Evolutionary conservation across 1,139 yeast genomes (phyloP).

Genomic region (Geotrichum cucujoidarum): DNA sequence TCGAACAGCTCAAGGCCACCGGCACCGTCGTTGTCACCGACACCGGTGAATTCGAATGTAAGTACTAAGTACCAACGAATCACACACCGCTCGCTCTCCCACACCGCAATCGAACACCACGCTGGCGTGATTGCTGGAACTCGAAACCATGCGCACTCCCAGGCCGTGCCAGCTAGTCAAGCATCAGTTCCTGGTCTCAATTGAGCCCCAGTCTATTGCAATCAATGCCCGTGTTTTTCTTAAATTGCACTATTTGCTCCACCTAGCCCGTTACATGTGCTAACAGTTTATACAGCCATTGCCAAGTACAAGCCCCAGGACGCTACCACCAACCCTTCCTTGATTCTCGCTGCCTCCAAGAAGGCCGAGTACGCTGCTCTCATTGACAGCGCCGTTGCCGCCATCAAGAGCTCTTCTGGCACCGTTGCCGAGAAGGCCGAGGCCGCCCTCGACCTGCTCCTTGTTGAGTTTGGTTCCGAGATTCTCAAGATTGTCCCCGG

Average conservation of each 20-base stretch:
- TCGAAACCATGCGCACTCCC: too few relatives aligned
- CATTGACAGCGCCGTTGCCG: slow-evolving; percentile 85
- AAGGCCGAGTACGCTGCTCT: slow-evolving; percentile 84
- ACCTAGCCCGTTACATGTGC: too few relatives aligned
- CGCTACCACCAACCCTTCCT: slow-evolving; percentile 98
- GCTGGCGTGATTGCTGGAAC: too few relatives aligned
- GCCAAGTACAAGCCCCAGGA: slow-evolving; percentile 98
- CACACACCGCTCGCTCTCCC: not conserved
- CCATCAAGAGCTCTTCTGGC: slow-evolving; percentile 56
- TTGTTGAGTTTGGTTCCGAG: slow-evolving; percentile 94
- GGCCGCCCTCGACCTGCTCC: slow-evolving; percentile 82
- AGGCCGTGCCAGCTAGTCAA: too few relatives aligned
- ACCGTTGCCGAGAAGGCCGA: slow-evolving; percentile 59
- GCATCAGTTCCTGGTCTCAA: not conserved
- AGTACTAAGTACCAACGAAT: slow-evolving; percentile 21
- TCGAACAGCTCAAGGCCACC: slow-evolving; percentile 89
- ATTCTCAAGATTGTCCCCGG: slow-evolving; percentile 96
- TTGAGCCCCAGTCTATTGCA: not conserved
- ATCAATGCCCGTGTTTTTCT: too few relatives aligned
- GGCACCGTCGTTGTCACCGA: slow-evolving; percentile 97
- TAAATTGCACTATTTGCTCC: too few relatives aligned
- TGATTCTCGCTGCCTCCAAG: slow-evolving; percentile 92
- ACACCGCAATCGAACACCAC: too few relatives aligned
- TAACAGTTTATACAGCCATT: slow-evolving; percentile 44
- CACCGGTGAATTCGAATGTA: slow-evolving; percentile 94